Percentiles rank a stretch among this genome's conserved stretches.
phyloP scores from a whole-genome alignment of 2,329 filamentous ascomycete species.

The Hypoxylon sp. region DNA sequence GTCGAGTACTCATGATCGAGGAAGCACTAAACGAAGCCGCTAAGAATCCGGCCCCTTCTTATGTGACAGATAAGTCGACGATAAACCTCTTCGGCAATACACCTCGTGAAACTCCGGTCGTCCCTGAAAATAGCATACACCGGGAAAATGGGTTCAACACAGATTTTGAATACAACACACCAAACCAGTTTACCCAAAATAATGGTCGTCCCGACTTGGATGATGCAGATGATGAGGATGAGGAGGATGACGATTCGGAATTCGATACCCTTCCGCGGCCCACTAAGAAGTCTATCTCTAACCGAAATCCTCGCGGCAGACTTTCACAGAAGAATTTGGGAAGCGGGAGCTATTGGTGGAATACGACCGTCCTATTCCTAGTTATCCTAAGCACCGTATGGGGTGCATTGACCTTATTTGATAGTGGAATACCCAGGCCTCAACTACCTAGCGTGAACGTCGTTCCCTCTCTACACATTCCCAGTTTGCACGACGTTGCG shows the following conservation, averaged over 20 bases:
- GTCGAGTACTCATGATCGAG: not conserved
- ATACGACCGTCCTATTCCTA: slow-evolving; percentile 10
- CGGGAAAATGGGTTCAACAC: not conserved
- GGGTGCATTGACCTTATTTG: slow-evolving; percentile 16
- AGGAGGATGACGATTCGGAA: not conserved
- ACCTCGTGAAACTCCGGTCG: not conserved
- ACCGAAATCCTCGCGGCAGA: not conserved
- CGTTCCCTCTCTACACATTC: not conserved
- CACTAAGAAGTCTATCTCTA: not conserved
- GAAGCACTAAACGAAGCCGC: slow-evolving; percentile 18
- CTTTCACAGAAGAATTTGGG: not conserved
- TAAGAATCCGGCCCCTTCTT: not conserved
- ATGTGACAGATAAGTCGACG: not conserved
- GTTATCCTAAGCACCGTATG: slow-evolving; percentile 15
- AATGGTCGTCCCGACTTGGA: not conserved
- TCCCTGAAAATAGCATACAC: too few relatives aligned
- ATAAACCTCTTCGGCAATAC: not conserved
- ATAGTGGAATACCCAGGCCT: not conserved
- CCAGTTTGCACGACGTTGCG: slow-evolving; percentile 10
- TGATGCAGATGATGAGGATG: slow-evolving; percentile 10
- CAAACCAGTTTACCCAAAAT: not conserved
- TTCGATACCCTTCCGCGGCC: not conserved
- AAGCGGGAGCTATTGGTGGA: not conserved
- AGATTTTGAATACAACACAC: not conserved
- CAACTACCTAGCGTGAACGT: not conserved